Evolutionary conservation across 208 protist genomes (phyloP), one percentile per base, ranked within the genome.

Genomic region (Strigomonas galati): DNA sequence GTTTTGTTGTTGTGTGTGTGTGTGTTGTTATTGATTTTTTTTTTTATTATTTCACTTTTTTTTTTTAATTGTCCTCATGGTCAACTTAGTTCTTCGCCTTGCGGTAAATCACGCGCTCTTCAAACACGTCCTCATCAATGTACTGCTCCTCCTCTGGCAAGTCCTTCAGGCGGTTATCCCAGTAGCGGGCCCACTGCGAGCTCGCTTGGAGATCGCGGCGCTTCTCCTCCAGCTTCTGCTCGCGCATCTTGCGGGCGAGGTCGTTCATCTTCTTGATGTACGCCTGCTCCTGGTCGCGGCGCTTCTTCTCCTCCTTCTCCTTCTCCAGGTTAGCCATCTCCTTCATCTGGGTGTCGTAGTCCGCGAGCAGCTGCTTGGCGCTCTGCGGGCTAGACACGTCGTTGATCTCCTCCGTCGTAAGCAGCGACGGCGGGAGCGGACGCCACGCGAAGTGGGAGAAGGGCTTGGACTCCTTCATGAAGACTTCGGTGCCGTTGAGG

Each of bases 381-480:
- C 75, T 73, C 15, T 84, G 76, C 17, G 69, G 68, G 56, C 40
- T 35, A n/a, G 30, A n/a, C 24, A 91, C 67, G 55, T 83, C 62
- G 51, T 78, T 75, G 37, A 87, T 65, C 67, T 96, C 85, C 24
- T 74, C 79, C 12, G 55, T 31, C 19, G 70, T 66, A 40, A 96
- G 67, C 65, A 94, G 71, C 2, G 85, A 74, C 17, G 81, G 74
- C 17, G 86, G 81, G 54, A 96, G 76, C n/a, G 91, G 91, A n/a
- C 91, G 82, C 91, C 91, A 96, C 12, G 84, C 73, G 35, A 96
- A 89, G 76, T 96, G 91, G 0, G 91, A 93, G 46, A 96, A 81
- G 21, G 75, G 76, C 62, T 79, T 78, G 32, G 84, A 61, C 23
- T 71, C 61, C 61, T 93, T 91, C 46, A 80, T 56, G 62, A 83